Base-by-base conservation (phyloP, 306 rosid genomes). In the Medicago ruthenica region DNA sequence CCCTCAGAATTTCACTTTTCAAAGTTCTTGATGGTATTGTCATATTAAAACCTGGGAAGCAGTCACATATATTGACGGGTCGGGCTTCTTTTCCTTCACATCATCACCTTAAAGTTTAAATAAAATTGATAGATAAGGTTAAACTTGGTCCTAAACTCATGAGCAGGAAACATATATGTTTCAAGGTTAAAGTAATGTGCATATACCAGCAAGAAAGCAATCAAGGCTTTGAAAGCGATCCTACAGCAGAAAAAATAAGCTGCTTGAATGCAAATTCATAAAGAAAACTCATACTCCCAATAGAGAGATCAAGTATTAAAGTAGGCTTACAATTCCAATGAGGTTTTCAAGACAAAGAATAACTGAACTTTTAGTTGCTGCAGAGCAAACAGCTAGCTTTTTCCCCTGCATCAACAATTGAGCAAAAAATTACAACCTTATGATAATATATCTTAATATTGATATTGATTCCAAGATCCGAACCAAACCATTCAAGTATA, bases 311-410 rank as follows among this genome's bases (percentile, higher is more conserved):
- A 31, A 0, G 62, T 21, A 15, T 67, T 63, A 73, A 53, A 71
- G 51, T 67, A 65, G 40, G 59, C 96, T 85, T 87, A 92, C 98
- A 34, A 80, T 50, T 84, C 98, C 98, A 31, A 92, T 87, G 36
- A 95, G 91, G 80, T 87, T 90, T 87, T 95, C 96, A 71, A 95
- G 96, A 79, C 96, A 92, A 5, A 95, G 83, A 65, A 95, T 80
- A 67, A 95, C 98, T 58, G 98, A 95, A 78, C 97, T 95, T 80
- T 92, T 95, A 77, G 98, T 95, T 8, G 98, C 98, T 55, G 98
- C 98, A 59, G 98, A 95, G 80, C 98, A 95, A 83, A 95, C 97
- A 27, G 96, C 97, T 24, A 95, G 89, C 79, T 82, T 85, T 82
- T 80, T 92, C 34, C 98, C 97, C 98, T 95, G 68, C 69, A 81